Evolutionary conservation across 78 protist species (phyloP).

Genomic region (Trichosphaerium sp.): DNA sequence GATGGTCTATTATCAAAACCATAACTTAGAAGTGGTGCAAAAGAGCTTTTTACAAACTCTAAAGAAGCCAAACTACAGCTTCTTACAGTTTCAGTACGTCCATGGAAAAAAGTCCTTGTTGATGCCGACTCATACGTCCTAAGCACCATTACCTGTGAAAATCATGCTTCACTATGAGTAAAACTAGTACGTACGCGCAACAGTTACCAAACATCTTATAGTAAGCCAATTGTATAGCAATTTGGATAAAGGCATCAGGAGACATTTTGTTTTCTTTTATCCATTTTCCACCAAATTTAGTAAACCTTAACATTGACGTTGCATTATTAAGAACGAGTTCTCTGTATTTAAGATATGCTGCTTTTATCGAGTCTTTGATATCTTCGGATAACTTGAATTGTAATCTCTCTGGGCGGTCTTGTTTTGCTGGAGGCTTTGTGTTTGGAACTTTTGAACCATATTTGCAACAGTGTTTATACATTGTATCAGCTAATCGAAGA

Average conservation of each 20-base stretch:
- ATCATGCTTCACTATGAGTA: not conserved
- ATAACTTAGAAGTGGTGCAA: not conserved
- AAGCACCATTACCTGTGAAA: not conserved
- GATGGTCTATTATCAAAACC: not conserved
- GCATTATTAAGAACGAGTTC: not conserved
- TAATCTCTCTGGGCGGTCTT: not conserved
- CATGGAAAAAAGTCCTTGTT: constrained; percentile 25
- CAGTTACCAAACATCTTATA: constrained; percentile 9
- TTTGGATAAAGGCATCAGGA: constrained; percentile 45
- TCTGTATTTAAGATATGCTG: not conserved
- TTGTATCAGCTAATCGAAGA: not conserved
- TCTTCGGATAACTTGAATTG: not conserved
- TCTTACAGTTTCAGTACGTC: constrained; percentile 49
- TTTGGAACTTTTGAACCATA: not conserved
- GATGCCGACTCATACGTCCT: constrained; percentile 36
- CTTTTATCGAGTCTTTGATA: not conserved
- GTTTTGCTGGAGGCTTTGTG: not conserved
- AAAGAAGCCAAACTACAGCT: not conserved
- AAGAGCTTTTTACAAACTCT: constrained; percentile 1
- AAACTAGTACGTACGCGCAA: not conserved
- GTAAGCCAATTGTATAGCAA: constrained; percentile 39
- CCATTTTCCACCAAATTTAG: not conserved
- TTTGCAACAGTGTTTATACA: not conserved
- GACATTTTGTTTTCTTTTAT: constrained; percentile 2
- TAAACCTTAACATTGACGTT: not conserved